Evolutionary conservation across 305 asterid genomes (phyloP).

Genomic region (Fraxinus baroniana): DNA sequence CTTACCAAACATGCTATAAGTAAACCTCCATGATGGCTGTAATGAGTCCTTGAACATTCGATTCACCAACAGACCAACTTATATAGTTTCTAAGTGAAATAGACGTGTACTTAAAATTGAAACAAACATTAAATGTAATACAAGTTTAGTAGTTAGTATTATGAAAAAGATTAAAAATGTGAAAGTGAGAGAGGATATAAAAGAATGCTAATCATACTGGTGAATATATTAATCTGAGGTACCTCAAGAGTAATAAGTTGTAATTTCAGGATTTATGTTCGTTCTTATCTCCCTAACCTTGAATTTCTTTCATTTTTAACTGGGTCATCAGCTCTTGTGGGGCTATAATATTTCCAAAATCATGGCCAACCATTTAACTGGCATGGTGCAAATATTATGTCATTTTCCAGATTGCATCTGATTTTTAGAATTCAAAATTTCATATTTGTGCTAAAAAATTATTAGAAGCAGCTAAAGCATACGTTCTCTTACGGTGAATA

Average conservation of each 20-base stretch:
- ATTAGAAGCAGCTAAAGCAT: neutral
- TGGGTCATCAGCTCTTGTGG: too few relatives aligned
- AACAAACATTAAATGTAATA: neutral
- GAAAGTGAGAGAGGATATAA: neutral
- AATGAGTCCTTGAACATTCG: neutral
- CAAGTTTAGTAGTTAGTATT: neutral
- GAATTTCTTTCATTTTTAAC: neutral
- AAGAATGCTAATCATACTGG: neutral
- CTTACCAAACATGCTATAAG: neutral
- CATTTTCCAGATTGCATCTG: neutral
- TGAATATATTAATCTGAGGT: neutral
- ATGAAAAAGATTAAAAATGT: neutral
- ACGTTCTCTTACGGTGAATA: slow-evolving; percentile 1
- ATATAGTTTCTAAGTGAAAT: neutral
- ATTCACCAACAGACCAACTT: neutral
- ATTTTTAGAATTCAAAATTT: neutral
- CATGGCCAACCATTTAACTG: neutral
- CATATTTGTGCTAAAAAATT: neutral
- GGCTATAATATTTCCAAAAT: neutral
- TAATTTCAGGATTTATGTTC: neutral
- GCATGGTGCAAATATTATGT: slow-evolving; percentile 2
- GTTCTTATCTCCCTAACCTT: neutral
- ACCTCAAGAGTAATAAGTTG: neutral
- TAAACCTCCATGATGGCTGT: neutral
- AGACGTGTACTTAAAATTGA: neutral